Evolutionary conservation across 148 eudicot genomes (phyloP).

Genomic region (Rhododendron kiyosumense): DNA sequence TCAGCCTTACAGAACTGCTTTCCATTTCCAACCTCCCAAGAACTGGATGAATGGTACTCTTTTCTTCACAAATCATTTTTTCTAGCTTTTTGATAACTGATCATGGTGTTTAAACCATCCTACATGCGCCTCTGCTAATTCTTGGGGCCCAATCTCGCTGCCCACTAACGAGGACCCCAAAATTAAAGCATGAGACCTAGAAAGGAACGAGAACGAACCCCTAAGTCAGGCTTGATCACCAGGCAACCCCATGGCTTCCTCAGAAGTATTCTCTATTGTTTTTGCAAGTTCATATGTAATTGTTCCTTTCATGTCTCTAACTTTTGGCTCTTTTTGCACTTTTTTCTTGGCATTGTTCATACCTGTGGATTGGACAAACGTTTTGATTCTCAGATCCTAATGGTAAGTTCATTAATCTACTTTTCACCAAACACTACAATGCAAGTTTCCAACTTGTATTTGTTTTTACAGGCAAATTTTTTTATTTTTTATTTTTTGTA

Average conservation of each 20-base stretch:
- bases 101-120: rapidly evolving
- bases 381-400: conserved; percentile 47
- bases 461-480: background rate
- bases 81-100: background rate
- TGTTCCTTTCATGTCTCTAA: background rate
- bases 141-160: background rate
- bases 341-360: background rate
- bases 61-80: background rate
- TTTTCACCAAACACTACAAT: background rate
- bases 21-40: conserved; percentile 57
- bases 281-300: background rate
- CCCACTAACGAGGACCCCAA: background rate
- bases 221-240: background rate
- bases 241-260: background rate
- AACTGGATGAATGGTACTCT: conserved; percentile 66
- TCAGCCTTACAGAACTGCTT: conserved; percentile 47
- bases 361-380: conserved; percentile 10
- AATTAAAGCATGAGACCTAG: background rate
- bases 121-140: background rate
- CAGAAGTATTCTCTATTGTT: background rate
- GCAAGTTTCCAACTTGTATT: background rate
- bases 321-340: background rate
- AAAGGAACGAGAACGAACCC: background rate
- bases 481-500: no score
- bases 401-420: conserved; percentile 28